These are phyloP conservation scores for Psilocybe subaeruginosa DNA, from an alignment of 768 basidiomycete species.

Conservation along the genomic window DNA sequence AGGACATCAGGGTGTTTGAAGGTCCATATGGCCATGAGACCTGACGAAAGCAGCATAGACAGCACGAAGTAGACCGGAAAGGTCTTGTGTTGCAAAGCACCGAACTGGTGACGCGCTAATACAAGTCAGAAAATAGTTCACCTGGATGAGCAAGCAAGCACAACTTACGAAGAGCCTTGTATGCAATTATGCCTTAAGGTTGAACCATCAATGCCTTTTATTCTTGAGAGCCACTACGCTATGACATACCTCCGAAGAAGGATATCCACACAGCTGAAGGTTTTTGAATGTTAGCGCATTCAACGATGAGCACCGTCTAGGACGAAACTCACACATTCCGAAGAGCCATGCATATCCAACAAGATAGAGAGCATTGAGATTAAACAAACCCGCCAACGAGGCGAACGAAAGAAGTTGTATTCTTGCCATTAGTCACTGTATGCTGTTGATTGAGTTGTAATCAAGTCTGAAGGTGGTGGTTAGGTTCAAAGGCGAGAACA, in stretches of 20 bases:
- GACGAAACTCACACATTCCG: constrained; percentile 63
- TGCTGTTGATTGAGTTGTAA: background rate
- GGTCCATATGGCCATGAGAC: constrained; percentile 61
- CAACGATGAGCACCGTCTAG: background rate
- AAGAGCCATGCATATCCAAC: constrained; percentile 65
- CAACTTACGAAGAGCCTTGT: constrained; percentile 56
- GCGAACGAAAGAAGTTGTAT: constrained; percentile 38
- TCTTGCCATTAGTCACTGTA: constrained; percentile 29
- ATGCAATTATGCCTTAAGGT: constrained; percentile 58
- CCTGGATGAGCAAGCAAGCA: constrained; percentile 6
- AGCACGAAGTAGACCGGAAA: constrained; percentile 77
- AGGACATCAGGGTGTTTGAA: constrained; percentile 59
- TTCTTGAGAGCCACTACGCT: background rate
- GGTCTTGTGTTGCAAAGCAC: constrained; percentile 70
- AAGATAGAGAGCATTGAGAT: constrained; percentile 47
- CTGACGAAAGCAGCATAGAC: constrained; percentile 56
- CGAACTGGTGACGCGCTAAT: constrained; percentile 72
- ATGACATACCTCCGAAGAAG: constrained; percentile 61
- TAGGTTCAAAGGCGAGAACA: constrained; percentile 4
- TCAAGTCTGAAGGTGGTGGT: background rate
- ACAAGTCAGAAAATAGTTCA: background rate
- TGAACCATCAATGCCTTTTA: background rate
- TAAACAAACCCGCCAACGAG: constrained; percentile 35
- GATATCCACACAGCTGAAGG: constrained; percentile 58
- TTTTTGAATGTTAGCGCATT: background rate